Base-by-base conservation (phyloP, 768 basidiomycete genomes). In the Lactarius hatsudake region DNA sequence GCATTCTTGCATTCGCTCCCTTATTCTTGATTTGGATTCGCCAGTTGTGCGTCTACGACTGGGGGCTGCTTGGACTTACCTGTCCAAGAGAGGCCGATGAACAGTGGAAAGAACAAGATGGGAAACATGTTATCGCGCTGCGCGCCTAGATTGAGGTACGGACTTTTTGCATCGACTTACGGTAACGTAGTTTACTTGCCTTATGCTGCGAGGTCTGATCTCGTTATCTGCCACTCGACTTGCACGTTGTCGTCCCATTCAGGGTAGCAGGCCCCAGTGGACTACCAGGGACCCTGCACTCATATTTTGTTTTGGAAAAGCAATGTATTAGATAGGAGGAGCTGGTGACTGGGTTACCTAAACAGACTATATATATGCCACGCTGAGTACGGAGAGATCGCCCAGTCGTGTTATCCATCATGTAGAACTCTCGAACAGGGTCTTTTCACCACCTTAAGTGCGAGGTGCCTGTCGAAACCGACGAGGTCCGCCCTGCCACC, bases 81-180 rank as follows among this genome's bases (percentile, higher is more conserved):
- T 10, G 56, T 53, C 56, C 45, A 51, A 58, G 40, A 26, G 36
- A 32, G 34, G 61, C 30, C 55, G 43, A 66, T 51, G 40, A 40
- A 66, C 54, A 10, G 61, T 32, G 23, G 45, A 57, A 20, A 62
- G 62, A 48, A n/a, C 65, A 23, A 32, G 61, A 59, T 26, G 57
- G 58, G 45, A 60, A 59, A 53, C 38, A 8, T 13, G 28, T 63
- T 30, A 59, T 67, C 1, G 66, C 40, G 62, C 57, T 59, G 66
- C 23, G 66, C 62, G 66, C 66, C 51, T 54, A 63, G 66, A 67
- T 67, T 59, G 51, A 53, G 66, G 62, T 59, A 63, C 61, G 62
- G 57, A 63, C 48, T 36, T 59, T 40, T 18, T 43, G 26, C 30
- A 55, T 30, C 56, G 34, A 36, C 28, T 17, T 23, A 15, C 42